These are phyloP conservation scores for Boletus bicolor DNA, from an alignment of 768 basidiomycete species.

Conservation along the genomic window DNA sequence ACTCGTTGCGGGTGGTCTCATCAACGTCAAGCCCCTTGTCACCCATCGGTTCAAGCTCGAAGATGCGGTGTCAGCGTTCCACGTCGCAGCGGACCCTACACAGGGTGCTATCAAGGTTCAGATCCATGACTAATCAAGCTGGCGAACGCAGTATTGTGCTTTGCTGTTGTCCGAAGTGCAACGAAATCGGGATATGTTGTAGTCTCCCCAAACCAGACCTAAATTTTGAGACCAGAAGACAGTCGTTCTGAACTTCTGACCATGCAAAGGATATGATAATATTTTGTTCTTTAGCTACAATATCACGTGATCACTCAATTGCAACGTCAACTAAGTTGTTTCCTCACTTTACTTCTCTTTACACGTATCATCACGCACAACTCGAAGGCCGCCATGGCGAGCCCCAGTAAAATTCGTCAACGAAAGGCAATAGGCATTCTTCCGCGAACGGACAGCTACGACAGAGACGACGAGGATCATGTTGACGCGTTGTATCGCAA, in stretches of 20 bases:
- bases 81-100: slow-evolving; percentile 63
- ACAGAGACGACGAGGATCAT: slow-evolving; percentile 51
- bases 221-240: too few relatives aligned
- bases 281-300: too few relatives aligned
- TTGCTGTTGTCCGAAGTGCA: background rate
- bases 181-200: too few relatives aligned
- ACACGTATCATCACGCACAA: slow-evolving; percentile 3
- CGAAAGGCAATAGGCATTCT: slow-evolving; percentile 19
- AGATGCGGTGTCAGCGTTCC: slow-evolving; percentile 74
- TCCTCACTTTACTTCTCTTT: background rate
- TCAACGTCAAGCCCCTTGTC: slow-evolving; percentile 75
- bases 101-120: slow-evolving; percentile 72
- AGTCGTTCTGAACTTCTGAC: too few relatives aligned
- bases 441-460: slow-evolving; percentile 25
- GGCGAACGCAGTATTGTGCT: background rate
- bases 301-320: slow-evolving; percentile 23
- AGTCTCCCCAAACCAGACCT: too few relatives aligned
- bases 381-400: slow-evolving; percentile 28
- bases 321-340: background rate
- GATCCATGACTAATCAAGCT: slow-evolving; percentile 45
- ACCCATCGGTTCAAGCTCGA: slow-evolving; percentile 73
- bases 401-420: slow-evolving; percentile 32
- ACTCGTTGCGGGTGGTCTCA: slow-evolving; percentile 70
- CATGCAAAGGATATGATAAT: too few relatives aligned
- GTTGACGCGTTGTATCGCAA: slow-evolving; percentile 47